phyloP scores from a whole-genome alignment of 2,329 filamentous ascomycete species.

The Teratosphaeria pseudoeucalypti region DNA sequence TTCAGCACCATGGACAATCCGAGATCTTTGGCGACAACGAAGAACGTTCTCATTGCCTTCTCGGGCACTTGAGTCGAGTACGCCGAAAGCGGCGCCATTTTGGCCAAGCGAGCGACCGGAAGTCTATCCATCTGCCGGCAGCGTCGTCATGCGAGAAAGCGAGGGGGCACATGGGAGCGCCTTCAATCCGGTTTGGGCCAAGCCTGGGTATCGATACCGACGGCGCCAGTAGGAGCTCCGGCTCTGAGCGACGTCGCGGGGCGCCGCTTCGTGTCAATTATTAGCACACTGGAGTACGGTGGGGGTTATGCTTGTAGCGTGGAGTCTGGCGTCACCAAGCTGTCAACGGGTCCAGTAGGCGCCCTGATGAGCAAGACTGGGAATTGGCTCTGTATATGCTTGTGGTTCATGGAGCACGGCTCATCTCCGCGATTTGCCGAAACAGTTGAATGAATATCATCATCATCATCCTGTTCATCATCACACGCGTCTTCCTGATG shows the following conservation, averaged over 20 bases:
- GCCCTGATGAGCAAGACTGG: not conserved
- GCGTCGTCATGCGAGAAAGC: not conserved
- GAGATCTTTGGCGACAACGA: not conserved
- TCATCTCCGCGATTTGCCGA: not conserved
- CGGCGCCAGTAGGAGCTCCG: not conserved
- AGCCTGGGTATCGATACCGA: not conserved
- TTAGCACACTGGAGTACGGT: not conserved
- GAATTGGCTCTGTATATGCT: not conserved
- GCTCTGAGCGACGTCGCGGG: not conserved
- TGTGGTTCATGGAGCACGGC: not conserved
- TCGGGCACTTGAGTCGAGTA: not conserved
- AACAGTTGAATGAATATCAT: not conserved
- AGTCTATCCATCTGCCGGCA: not conserved
- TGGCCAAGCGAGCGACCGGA: not conserved
- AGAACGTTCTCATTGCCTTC: not conserved
- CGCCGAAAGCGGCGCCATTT: not conserved
- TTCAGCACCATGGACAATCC: not conserved
- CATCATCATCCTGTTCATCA: not conserved
- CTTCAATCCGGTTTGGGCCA: not conserved
- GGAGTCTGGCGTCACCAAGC: not conserved
- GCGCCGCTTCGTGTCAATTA: not conserved
- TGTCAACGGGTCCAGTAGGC: not conserved
- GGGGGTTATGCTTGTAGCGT: not conserved
- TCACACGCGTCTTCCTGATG: not conserved
- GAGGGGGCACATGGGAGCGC: not conserved